Evolutionary conservation across 768 basidiomycete species (phyloP), one percentile per base, ranked within the genome.

Genomic region (Rhizopogon vinicolor): DNA sequence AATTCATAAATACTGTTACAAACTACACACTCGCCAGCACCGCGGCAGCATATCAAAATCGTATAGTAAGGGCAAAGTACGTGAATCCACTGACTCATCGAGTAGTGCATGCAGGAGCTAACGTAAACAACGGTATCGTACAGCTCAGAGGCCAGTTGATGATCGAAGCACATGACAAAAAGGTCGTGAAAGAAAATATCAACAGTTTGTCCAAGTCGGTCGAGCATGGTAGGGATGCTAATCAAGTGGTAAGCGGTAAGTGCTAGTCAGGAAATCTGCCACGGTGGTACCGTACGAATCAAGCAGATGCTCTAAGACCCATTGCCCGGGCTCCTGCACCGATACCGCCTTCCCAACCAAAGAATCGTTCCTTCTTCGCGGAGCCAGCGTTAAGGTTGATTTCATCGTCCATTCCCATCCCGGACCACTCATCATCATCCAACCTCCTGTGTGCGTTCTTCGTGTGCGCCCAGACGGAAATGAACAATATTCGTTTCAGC

Each of bases 401-500:
- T 68, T 18, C 73, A 61, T 41, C 66, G 66, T 58, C 75, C 64
- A 53, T 65, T 70, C 64, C 80, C 45, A 40, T 60, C 52, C 54
- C 57, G 51, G 57, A 59, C 72, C 48, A 49, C n/a, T 81, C 81
- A 35, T 78, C 78, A 41, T 76, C 75, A 29, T 73, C 73, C 74
- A 78, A 83, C 52, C 74, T 81, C 41, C 80, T 72, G 16, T 75
- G 73, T 18, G 82, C 74, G 48, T 82, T 80, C 63, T 79, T 81
- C 33, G 87, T 86, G 43, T 88, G 82, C 7, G 94, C 92, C 92
- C 93, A 97, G 19, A 93, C 85, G 1, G 92, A 89, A 56, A 97
- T 81, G 74, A 96, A 98, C 53, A 98, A 72, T 63, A 98, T 84
- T 19, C 95, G 85, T 75, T 95, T 97, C 72, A 86, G 75, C 75